Base-by-base conservation (phyloP, 2,329 filamentous ascomycete genomes). In the Aspergillus puulaauensis region DNA sequence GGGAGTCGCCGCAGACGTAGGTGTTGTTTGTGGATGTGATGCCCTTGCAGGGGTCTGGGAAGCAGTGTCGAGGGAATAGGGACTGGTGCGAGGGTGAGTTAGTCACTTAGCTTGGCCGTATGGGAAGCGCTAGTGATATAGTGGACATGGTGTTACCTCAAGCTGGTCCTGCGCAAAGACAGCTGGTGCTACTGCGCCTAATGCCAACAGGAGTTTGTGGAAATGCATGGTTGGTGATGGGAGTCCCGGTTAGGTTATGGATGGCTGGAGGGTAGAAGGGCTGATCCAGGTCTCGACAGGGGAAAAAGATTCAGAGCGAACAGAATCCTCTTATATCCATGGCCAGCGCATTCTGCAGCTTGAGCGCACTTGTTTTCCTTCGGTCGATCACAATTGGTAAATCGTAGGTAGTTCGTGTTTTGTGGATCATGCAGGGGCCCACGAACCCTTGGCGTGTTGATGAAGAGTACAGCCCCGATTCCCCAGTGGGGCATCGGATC, bases 1-100 rank as follows among this genome's bases (percentile, higher is more conserved):
- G 71, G 1, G 57, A 48, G 61, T 77, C 75, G n/a, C 74, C 73
- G 62, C 74, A 77, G 57, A 76, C 60, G 59, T 75, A 77, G 21
- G 58, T 64, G 1, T 57, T 24, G 24, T 61, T 65, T 14, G 67
- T 68, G 53, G 66, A 69, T 33, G 62, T 61, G 48, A 74, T 75
- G n/a, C 71, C 70, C 14, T 52, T 55, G 59, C 74, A 77, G 24
- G 66, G 65, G 37, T 66, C 47, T 24, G 66, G 64, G 44, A 62
- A 48, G 47, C 65, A 68, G 31, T 37, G 49, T 6, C n/a, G n/a
- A 0, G 58, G 62, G 45, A 58, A 58, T 23, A 58, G 51, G 40
- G 33, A 17, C 56, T 54, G 11, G 2, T 2, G 17, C n/a, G 21
- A 27, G 12, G 17, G 33, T 47, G 12, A 24, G 40, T 44, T 31